These are phyloP conservation scores for Colletotrichum godetiae DNA, from an alignment of 2,329 filamentous ascomycete species.

Conservation along the genomic window DNA sequence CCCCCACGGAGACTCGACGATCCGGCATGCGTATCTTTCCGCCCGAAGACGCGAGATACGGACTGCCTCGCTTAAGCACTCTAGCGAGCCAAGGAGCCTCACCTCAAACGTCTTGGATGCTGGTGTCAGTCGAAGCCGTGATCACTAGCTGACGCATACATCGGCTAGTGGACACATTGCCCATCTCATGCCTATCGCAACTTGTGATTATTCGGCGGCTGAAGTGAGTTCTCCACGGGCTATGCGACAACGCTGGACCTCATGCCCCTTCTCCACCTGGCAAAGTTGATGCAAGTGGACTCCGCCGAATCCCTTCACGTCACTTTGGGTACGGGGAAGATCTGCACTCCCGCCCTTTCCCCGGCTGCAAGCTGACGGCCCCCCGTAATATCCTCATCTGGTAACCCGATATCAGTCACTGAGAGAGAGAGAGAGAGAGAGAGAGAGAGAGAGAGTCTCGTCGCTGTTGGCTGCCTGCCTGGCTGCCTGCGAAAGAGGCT, in stretches of 20 bases:
- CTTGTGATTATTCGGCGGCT: neutral
- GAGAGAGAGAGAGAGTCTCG: neutral
- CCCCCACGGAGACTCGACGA: neutral
- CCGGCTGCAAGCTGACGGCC: constrained; percentile 9
- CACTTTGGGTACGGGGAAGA: constrained; percentile 12
- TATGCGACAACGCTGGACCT: neutral
- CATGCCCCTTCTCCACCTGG: neutral
- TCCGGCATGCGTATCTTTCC: constrained; percentile 5
- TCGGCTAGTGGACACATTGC: neutral
- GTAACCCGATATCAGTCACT: constrained; percentile 1
- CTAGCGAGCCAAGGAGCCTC: neutral
- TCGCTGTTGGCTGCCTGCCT: neutral
- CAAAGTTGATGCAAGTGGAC: neutral
- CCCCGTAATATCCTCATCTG: neutral
- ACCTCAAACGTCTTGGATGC: neutral
- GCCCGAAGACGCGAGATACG: neutral
- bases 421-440: too few relatives aligned
- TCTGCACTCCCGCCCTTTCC: constrained; percentile 21
- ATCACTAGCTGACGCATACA: neutral
- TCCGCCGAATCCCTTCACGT: constrained; percentile 5
- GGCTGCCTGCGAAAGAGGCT: neutral
- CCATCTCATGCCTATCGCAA: neutral
- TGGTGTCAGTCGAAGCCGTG: neutral
- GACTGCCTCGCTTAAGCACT: neutral
- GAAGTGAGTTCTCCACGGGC: neutral